Base-by-base conservation (phyloP, 2,329 filamentous ascomycete species). In the Myriosclerotinia curreyana region DNA sequence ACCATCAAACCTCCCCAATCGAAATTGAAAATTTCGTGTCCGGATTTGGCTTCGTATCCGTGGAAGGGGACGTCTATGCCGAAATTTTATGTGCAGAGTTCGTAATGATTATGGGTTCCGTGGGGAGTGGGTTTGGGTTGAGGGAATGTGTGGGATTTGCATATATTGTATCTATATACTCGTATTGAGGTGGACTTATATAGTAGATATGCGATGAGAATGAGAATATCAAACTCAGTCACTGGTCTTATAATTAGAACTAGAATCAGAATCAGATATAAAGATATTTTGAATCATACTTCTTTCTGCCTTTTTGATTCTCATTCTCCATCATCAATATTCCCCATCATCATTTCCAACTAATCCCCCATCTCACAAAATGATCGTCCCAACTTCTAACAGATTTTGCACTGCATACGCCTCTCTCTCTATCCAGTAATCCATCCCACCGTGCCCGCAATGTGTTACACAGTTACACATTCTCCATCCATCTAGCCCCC, bases 21-120 rank as follows among this genome's bases (percentile, higher is more conserved):
- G 7, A 36, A 48, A n/a, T n/a, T 59, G 28, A 48, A 59, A 3
- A 38, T 59, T 25, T 38, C 14, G 5, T 59, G 55, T 59, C 42
- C 55, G 7, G 55, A 59, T 49, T 48, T 59, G 8, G 42, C 42
- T 36, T 59, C 55, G n/a, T 59, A 48, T 48, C 55, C 55, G 14
- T 59, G 55, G 55, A 59, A 48, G 42, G 55, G 55, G 9, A 25
- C 55, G 15, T 36, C 55, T 8, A 59, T 48, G n/a, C 55, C 55
- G 31, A 59, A 48, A 9, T 36, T 59, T 14, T 48, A 59, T 48
- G 31, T 59, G 22, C 55, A 48, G n/a, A 22, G 31, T 25, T 48
- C 55, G 14, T 48, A 9, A 59, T 36, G 1, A 9, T 34, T 3
- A 11, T 34, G 38, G 20, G 14, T 36, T 59, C 0, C 22, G 12